Evolutionary conservation across 306 rosid species (phyloP).

Genomic region (Vicia sativa): DNA sequence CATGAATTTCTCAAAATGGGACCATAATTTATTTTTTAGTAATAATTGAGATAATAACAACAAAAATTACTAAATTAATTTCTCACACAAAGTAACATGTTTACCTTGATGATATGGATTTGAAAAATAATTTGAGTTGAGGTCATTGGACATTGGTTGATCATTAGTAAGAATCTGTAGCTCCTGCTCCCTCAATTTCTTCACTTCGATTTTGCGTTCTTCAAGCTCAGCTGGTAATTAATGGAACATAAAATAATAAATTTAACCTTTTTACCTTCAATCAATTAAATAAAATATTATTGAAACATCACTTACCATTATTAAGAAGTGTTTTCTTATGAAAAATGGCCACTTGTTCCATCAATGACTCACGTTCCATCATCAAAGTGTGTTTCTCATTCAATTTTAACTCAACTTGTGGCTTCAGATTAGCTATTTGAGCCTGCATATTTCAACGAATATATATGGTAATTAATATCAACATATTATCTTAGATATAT

Average conservation of each 20-base stretch:
- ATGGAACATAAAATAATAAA: background rate
- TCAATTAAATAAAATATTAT: background rate
- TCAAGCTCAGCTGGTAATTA: background rate
- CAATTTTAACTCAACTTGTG: slow-evolving; percentile 36
- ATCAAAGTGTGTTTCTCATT: slow-evolving; percentile 32
- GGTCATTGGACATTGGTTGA: background rate
- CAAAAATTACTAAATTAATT: background rate
- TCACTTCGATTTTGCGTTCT: background rate
- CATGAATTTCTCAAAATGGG: no score
- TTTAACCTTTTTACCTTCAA: background rate
- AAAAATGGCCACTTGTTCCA: slow-evolving; percentile 24
- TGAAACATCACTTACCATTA: slow-evolving; percentile 42
- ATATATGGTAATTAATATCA: background rate
- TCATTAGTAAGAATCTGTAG: background rate
- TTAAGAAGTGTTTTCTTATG: background rate
- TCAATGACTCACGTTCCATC: slow-evolving; percentile 46
- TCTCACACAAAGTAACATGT: background rate
- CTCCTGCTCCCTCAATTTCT: background rate
- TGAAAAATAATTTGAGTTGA: background rate
- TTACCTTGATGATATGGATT: background rate
- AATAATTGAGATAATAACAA: no score
- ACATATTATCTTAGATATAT: background rate
- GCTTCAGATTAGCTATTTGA: slow-evolving; percentile 40
- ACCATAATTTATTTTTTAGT: no score
- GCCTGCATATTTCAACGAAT: slow-evolving; percentile 39